Conservation (phyloP, 1,284 basidiomycete genomes). For the Sporisorium reilianum region DNA sequence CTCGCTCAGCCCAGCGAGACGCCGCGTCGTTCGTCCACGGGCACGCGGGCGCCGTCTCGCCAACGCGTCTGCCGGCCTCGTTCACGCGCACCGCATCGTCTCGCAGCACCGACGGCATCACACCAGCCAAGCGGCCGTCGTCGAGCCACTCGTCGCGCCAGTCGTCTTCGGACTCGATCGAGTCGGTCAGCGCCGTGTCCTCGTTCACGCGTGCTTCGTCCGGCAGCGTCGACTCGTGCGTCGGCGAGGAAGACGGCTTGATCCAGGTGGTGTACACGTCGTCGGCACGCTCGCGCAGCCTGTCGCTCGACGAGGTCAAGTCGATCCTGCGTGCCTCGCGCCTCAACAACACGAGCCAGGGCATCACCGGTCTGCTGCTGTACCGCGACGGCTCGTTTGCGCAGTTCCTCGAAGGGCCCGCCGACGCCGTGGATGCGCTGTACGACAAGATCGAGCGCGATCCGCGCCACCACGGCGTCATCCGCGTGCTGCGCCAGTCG, state of each 20-base stretch:
- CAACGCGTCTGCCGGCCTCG: conserved; percentile 29
- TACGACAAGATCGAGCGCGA: conserved; percentile 46
- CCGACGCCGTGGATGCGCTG: conserved; percentile 28
- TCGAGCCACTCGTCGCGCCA: conserved; percentile 38
- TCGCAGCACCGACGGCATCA: conserved; percentile 10
- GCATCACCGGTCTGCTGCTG: conserved; percentile 45
- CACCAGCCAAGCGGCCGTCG: conserved; percentile 16
- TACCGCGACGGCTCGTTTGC: conserved; percentile 53
- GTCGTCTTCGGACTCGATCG: conserved; percentile 42
- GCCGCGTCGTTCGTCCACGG: background rate
- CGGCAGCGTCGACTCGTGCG: conserved; percentile 9
- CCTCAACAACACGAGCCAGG: conserved; percentile 30
- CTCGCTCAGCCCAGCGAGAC: conserved; percentile 12
- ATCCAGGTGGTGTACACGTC: conserved; percentile 55
- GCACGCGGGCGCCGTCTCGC: background rate
- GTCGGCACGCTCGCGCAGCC: conserved; percentile 32
- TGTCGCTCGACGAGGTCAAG: conserved; percentile 29
- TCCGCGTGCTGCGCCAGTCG: conserved; percentile 28
- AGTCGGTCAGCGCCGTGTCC: conserved; percentile 18
- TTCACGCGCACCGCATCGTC: conserved; percentile 30
- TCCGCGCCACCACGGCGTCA: conserved; percentile 41
- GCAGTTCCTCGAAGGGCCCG: conserved; percentile 52
- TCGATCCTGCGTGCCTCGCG: conserved; percentile 37
- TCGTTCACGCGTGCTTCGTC: conserved; percentile 17
- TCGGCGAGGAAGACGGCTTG: conserved; percentile 22